Percentiles rank a stretch among this genome's conserved stretches.
Conservation (phyloP, 371 early-diverging fungal genomes). For the Mortierella sp. region DNA sequence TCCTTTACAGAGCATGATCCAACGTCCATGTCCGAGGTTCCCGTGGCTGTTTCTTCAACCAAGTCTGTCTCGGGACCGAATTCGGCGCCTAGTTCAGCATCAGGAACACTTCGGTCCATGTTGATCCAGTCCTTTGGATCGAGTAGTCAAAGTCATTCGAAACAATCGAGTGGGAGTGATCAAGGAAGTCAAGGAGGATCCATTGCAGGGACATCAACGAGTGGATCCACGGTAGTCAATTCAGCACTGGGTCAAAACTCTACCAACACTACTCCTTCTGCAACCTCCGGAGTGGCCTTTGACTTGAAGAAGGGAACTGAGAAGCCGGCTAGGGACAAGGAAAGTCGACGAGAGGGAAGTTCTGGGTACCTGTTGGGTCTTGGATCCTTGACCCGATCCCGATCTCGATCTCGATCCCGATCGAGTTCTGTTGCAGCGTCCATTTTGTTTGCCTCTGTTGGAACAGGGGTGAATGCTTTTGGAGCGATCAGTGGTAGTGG, state of each 20-base stretch:
- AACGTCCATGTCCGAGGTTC: too few relatives aligned
- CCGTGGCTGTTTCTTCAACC: too few relatives aligned
- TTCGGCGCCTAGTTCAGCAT: slow-evolving; percentile 1
- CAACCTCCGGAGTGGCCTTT: neutral
- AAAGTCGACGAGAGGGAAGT: slow-evolving; percentile 33
- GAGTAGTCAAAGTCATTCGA: neutral
- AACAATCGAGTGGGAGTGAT: slow-evolving; percentile 6
- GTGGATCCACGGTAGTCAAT: too few relatives aligned
- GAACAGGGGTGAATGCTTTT: too few relatives aligned
- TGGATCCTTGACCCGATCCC: slow-evolving; percentile 27
- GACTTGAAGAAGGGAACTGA: neutral
- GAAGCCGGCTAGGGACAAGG: slow-evolving; percentile 25
- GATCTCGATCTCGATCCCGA: slow-evolving; percentile 39
- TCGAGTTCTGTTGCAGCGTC: slow-evolving; percentile 19
- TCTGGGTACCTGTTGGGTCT: slow-evolving; percentile 37
- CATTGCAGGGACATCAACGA: neutral
- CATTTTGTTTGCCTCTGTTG: too few relatives aligned
- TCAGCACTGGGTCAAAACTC: too few relatives aligned
- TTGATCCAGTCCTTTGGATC: slow-evolving; percentile 36
- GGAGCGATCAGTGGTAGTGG: too few relatives aligned
- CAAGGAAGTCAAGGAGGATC: neutral
- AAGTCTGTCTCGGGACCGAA: too few relatives aligned
- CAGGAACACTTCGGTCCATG: slow-evolving; percentile 33
- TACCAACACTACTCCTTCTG: neutral
- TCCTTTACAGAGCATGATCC: too few relatives aligned